Evolutionary conservation across 2,329 filamentous ascomycete genomes (phyloP), one percentile per base, ranked within the genome.

Genomic region (Pseudogymnoascus sp.): DNA sequence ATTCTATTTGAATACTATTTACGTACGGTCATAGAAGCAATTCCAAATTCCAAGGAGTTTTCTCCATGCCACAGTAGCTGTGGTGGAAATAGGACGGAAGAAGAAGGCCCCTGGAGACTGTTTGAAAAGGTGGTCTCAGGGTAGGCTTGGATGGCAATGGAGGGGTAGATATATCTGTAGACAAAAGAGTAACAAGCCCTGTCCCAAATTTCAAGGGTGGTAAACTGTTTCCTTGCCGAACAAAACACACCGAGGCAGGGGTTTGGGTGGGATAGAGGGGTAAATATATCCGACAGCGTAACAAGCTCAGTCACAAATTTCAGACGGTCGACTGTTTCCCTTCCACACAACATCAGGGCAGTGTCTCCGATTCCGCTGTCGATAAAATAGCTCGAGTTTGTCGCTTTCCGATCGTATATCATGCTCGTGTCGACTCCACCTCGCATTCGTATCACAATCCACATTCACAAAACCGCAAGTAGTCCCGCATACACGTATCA

Each of bases 401-500:
- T 18, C 2, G 51, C 18, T 34, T 57, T 54, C 10, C 5, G 4
- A 16, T 57, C 51, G 26, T 29, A 51, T 29, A 57, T 34, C 29
- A 1, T n/a, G n/a, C 51, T 12, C 29, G 26, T 12, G 34, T 57
- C 51, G 47, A 51, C 45, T 51, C 29, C 26, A n/a, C n/a, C 6
- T 34, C 29, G 51, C 26, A 34, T 37, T 42, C 59, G 34, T 11
- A 39, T 42, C 59, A 37, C 34, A 61, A 61, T 40, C 59, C 59
- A 61, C 23, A 37, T 18, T 39, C 23, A 40, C 59, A 61, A 61
- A 42, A 39, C 39, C 59, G 23, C 18, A 37, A n/a, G 59, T 23
- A 42, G n/a, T 42, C 59, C 31, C 59, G 59, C 7, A 39, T 51
- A 45, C 61, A 62, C 47, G 63, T 64, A 64, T 54, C 59, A 62